Evolutionary conservation across 768 basidiomycete species (phyloP), one percentile per base, ranked within the genome.

Genomic region (Amanita fuliginea): DNA sequence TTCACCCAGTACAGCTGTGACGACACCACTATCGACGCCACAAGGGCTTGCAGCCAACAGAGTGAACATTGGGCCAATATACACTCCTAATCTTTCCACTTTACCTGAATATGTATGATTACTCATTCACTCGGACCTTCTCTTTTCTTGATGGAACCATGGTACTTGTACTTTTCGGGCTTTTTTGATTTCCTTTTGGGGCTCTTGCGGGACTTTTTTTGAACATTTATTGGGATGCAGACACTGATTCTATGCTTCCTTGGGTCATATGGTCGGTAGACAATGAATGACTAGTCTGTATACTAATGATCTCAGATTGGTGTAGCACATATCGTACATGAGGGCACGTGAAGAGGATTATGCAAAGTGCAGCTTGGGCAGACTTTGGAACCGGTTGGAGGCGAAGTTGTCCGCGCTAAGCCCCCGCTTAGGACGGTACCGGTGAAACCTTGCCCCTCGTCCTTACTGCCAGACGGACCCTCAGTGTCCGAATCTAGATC

Each of bases 391-490:
- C 49, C 11, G 2, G 22, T 3, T 22, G 35, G 34, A 9, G 46
- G 22, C 4, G 35, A 47, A 26, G 6, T 19, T 9, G 21, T n/a
- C 22, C n/a, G 34, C 6, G 47, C 51, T 30, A 61, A 47, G 46
- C 62, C 60, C 55, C 75, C 69, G 40, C 77, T 76, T 28, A 89
- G 71, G 39, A 88, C 61, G 19, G 87, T 90, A 21, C 87, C 86
- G 46, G 75, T 74, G 60, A 90, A 90, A 2, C 81, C 87, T 54
- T 69, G 71, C 10, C 74, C 80, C 64, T 86, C 83, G 42, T 75
- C 72, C 50, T 71, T 68, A 51, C 68, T 67, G 56, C 68, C 70
- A 58, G 69, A 71, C 36, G 56, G 57, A 7, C 67, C 74, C 19
- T 80, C 76, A 21, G 69, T 65, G 56, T 79, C 77, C 19, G 70